A percentile compares a stretch with the other conserved stretches of the same genome.
Evolutionary conservation across 352 stramenopile species (phyloP).

Genomic region (Vaucheria bursata): DNA sequence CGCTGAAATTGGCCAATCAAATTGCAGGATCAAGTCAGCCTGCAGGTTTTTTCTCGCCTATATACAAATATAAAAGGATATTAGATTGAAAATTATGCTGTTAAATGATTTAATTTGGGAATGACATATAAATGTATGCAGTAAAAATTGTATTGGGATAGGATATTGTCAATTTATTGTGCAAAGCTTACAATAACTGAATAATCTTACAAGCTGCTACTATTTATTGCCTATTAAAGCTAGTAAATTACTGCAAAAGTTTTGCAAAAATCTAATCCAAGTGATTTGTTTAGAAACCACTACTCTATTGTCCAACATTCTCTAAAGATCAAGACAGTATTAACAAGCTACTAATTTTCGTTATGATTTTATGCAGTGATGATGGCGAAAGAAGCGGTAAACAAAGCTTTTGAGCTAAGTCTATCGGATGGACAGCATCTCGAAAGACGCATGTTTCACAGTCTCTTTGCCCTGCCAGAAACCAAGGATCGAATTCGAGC

Average conservation of each 20-base stretch:
- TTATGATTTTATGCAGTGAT: slow-evolving; percentile 63
- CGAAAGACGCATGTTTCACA: slow-evolving; percentile 95
- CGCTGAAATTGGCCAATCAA: slow-evolving; percentile 86
- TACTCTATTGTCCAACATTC: not conserved
- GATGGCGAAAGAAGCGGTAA: slow-evolving; percentile 93
- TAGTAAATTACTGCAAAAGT: too few species aligned
- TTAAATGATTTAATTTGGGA: not conserved
- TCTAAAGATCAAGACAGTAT: not conserved
- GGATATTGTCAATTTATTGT: not conserved
- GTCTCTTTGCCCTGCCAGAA: slow-evolving; percentile 76
- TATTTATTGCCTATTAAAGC: too few species aligned
- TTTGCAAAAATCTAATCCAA: too few species aligned
- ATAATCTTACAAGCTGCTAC: not conserved
- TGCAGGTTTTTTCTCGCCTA: not conserved
- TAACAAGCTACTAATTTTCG: not conserved
- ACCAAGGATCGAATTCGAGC: slow-evolving; percentile 86
- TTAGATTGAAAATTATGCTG: not conserved
- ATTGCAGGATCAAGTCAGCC: slow-evolving; percentile 64
- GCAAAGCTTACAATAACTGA: not conserved
- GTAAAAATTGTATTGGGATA: not conserved
- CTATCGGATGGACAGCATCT: slow-evolving; percentile 82
- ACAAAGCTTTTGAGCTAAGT: slow-evolving; percentile 62
- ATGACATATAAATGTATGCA: not conserved
- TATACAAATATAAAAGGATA: not conserved
- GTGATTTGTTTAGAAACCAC: not conserved